Base-by-base conservation (phyloP, 306 rosid genomes). In the Gleditsia sinensis region DNA sequence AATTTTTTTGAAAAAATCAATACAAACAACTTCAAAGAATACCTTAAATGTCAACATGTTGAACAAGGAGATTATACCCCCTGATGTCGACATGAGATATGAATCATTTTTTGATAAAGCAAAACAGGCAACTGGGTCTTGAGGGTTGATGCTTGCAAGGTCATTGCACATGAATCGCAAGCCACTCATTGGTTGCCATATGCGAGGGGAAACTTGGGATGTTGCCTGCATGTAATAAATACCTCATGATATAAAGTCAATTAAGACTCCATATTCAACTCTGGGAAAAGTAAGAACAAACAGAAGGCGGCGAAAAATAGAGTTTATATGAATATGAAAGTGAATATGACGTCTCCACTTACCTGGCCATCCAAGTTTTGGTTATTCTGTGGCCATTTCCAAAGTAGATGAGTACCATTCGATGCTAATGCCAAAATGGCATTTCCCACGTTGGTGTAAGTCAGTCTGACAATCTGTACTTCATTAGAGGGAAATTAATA, bases 331-430 rank as follows among this genome's bases (percentile, higher is more conserved):
- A 49, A 30, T 34, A 17, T 34, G 21, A 62, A 20, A 36, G 42
- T 30, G 11, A 59, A 39, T 21, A 17, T 39, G 13, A 64, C 20
- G 21, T 19, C 40, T 42, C 49, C 46, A 27, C 77, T 51, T 34
- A 77, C 88, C 76, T 61, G 63, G 16, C 51, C 75, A 24, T 20
- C 33, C 51, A 42, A 55, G 45, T 57, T 76, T 17, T 6, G 58
- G 30, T 57, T 43, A 25, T 61, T 27, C 30, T 20, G 36, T 75
- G 58, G 80, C 90, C 87, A 83, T 71, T 74, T 83, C 90, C 90
- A 86, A 43, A 83, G 76, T 28, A 66, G 23, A 56, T 80, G 79
- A 54, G 49, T 36, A 43, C 80, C 86, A 53, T 64, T 79, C 9
- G 75, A 69, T 45, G 81, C 34, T 66, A 86, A 72, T 9, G 84